Base-by-base conservation (phyloP, 2,329 filamentous ascomycete species). In the Colletotrichum lentis region DNA sequence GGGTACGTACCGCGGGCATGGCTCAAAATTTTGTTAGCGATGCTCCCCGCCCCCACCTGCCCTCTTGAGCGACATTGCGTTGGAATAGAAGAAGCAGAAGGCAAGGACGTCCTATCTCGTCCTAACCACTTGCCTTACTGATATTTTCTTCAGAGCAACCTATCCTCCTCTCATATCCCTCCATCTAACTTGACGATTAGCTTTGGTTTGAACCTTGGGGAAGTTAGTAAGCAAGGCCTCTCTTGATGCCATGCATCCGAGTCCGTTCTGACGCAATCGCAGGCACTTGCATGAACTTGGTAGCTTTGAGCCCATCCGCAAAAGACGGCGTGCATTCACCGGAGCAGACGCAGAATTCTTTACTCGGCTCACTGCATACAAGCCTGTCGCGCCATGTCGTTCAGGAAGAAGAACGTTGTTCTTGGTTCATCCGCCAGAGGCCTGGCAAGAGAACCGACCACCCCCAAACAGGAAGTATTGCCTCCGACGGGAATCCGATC, bases 401-500 rank as follows among this genome's bases (percentile, higher is more conserved):
- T 88, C 70, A 81, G 85, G 67, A 88, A 86, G 72, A 80, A 85
- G 71, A 87, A 86, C 70, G 80, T 85, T 43, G 81, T 88, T 12
- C 81, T 88, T 46, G 78, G 78, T 46, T 68, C 77, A 18, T 75
- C 71, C 67, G 22, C 59, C 62, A 24, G 69, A 69, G 46, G 39
- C 7, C 57, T 77, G 1, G 73, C 73, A 14, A 63, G 73, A 4
- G 66, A 73, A 10, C 62, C 73, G 4, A 54, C 44, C 27, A 52
- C 61, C 55, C 57, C 69, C 8, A 72, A 75, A 47, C 75, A 74
- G 56, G 80, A 80, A 68, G 79, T 77, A 68, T 74, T 78, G 22
- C 78, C 81, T 46, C 73, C 80, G 2, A 77, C 80, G 0, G 86
- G 85, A 22, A 85, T 94, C 24, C 89, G 95, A 57, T 93, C 95